Evolutionary conservation across 164 flowering plant genomes (phyloP).

Genomic region (Sedum album): DNA sequence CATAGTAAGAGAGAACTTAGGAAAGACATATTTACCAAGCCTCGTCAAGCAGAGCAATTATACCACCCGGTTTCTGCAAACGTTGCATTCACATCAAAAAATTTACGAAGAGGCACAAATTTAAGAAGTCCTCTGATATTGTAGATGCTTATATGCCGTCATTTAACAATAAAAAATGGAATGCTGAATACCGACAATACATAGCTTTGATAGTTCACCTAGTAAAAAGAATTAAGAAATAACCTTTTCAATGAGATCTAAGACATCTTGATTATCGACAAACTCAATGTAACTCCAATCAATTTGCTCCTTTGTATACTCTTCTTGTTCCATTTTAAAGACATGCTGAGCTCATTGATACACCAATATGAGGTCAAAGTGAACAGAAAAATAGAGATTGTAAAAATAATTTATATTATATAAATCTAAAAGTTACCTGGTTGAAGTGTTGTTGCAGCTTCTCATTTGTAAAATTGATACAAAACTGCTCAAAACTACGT

Average conservation of each 20-base stretch:
- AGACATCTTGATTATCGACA: constrained; percentile 79
- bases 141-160: neutral
- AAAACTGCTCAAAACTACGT: constrained; percentile 77
- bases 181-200: neutral
- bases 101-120: neutral
- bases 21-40: constrained; percentile 40
- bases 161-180: neutral
- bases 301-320: constrained; percentile 64
- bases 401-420: neutral
- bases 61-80: constrained; percentile 72
- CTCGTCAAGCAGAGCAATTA: constrained; percentile 68
- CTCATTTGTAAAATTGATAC: constrained; percentile 75
- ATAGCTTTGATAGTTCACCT: neutral
- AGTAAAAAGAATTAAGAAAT: neutral
- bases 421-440: constrained; percentile 31
- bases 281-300: constrained; percentile 84
- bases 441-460: constrained; percentile 82
- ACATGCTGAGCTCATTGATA: constrained; percentile 41
- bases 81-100: constrained; percentile 4
- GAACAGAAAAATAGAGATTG: neutral
- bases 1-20: neutral
- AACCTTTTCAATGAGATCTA: constrained; percentile 84
- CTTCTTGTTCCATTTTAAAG: constrained; percentile 85
- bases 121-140: neutral
- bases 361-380: neutral